Percentiles rank a stretch among this genome's conserved stretches.
Evolutionary conservation across 176 grass and related monocot genomes (phyloP).

Genomic region (Cenchrus purpureus): DNA sequence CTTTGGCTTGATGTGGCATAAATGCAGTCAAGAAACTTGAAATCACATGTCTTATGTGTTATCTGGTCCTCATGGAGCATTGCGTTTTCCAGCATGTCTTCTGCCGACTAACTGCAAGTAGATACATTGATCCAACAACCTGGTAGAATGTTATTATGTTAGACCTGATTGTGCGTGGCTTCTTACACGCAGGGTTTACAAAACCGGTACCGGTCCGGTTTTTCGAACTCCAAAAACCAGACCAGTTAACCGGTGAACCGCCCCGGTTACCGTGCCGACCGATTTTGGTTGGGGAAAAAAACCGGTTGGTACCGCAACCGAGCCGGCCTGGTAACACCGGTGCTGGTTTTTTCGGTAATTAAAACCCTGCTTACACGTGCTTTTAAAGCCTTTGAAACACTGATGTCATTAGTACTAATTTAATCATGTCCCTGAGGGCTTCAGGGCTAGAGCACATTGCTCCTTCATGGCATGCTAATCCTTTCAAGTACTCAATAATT

Average conservation of each 20-base stretch:
- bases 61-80: conserved; percentile 28
- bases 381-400: not conserved
- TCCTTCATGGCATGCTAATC: not conserved
- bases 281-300: too few relatives aligned
- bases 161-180: not conserved
- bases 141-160: conserved; percentile 1
- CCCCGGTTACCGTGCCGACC: too few relatives aligned
- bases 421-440: not conserved
- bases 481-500: not conserved
- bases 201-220: too few relatives aligned
- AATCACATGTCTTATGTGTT: conserved; percentile 27
- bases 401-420: not conserved
- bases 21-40: conserved; percentile 43
- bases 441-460: not conserved
- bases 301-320: too few relatives aligned
- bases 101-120: conserved; percentile 46
- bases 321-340: too few relatives aligned
- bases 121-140: conserved; percentile 56
- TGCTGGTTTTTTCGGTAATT: too few relatives aligned
- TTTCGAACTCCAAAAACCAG: too few relatives aligned
- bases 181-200: not conserved
- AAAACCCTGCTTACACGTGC: not conserved
- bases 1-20: conserved; percentile 22
- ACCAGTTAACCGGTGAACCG: too few relatives aligned
- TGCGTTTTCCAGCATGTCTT: conserved; percentile 62